phyloP scores from a whole-genome alignment of 1,284 basidiomycete species.

The Cutaneotrichosporon sp. region DNA sequence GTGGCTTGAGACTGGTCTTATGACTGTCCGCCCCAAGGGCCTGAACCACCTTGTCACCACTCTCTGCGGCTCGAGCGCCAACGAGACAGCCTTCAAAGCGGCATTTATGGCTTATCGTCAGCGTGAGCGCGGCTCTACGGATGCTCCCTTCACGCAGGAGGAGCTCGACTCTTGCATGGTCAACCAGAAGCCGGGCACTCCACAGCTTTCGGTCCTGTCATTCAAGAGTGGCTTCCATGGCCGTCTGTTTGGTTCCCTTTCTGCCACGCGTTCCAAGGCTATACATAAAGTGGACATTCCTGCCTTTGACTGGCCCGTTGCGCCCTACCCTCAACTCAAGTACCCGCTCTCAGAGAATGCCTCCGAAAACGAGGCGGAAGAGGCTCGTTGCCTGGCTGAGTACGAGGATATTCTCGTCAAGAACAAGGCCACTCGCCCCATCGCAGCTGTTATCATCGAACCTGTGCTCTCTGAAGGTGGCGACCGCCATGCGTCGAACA shows the following conservation, averaged over 20 bases:
- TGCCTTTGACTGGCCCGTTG: slow-evolving; percentile 55
- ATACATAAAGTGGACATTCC: slow-evolving; percentile 57
- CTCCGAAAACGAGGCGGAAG: slow-evolving; percentile 48
- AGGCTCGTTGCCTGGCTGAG: slow-evolving; percentile 38
- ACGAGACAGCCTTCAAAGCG: slow-evolving; percentile 55
- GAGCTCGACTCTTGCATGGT: slow-evolving; percentile 52
- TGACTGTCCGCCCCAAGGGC: slow-evolving; percentile 52
- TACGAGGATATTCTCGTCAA: slow-evolving; percentile 40
- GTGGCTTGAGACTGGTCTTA: slow-evolving; percentile 50
- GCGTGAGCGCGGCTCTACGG: slow-evolving; percentile 28
- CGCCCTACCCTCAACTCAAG: slow-evolving; percentile 52
- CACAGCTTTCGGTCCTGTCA: slow-evolving; percentile 52
- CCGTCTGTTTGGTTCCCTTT: slow-evolving; percentile 52
- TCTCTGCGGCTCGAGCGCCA: slow-evolving; percentile 45
- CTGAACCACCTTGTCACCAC: slow-evolving; percentile 50
- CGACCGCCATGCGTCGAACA: slow-evolving; percentile 54
- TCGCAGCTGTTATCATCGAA: slow-evolving; percentile 56
- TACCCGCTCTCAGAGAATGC: slow-evolving; percentile 52
- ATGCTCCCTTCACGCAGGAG: slow-evolving; percentile 33
- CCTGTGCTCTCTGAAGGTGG: slow-evolving; percentile 56
- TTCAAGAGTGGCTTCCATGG: slow-evolving; percentile 55
- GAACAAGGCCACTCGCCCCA: slow-evolving; percentile 47
- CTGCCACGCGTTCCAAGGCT: slow-evolving; percentile 51
- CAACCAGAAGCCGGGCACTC: slow-evolving; percentile 53
- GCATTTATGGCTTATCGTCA: slow-evolving; percentile 50